Conservation (phyloP, 192 early-diverging fungal genomes). For the Coemansia guatemalensis region DNA sequence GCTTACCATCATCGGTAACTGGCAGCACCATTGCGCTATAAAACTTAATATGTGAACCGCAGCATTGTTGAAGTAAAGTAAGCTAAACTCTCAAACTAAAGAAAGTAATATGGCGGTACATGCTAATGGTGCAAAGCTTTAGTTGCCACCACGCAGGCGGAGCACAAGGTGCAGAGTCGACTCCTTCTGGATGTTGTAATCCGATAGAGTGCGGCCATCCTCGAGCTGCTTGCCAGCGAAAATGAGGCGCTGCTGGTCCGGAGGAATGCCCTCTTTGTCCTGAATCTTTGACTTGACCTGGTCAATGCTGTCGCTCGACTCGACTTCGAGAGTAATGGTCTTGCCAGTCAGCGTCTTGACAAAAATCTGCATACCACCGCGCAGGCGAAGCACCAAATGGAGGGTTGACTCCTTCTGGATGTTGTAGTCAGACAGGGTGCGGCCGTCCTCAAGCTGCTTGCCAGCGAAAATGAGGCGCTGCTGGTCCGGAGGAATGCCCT, state of each 20-base stretch:
- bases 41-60: no score
- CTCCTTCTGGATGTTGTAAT: constrained; percentile 99
- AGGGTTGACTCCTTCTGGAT: constrained; percentile 99
- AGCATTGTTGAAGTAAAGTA: no score
- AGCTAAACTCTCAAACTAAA: no score
- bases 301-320: constrained; percentile 74
- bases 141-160: constrained; percentile 80
- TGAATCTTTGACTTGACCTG: constrained; percentile 85
- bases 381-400: constrained; percentile 90
- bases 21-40: no score
- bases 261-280: constrained; percentile 88
- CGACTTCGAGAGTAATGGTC: constrained; percentile 93
- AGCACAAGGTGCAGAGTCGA: constrained; percentile 95
- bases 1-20: no score
- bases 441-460: constrained; percentile 99
- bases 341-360: constrained; percentile 89
- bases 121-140: constrained; percentile 26
- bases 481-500: constrained; percentile 95
- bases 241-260: constrained; percentile 99
- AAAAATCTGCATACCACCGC: constrained; percentile 69
- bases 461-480: constrained; percentile 98
- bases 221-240: constrained; percentile 99
- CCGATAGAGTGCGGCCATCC: constrained; percentile 92
- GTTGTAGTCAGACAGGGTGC: constrained; percentile 97
- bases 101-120: no score